Evolutionary conservation across 2,329 filamentous ascomycete genomes (phyloP).

Genomic region (Cladosporium sp.): DNA sequence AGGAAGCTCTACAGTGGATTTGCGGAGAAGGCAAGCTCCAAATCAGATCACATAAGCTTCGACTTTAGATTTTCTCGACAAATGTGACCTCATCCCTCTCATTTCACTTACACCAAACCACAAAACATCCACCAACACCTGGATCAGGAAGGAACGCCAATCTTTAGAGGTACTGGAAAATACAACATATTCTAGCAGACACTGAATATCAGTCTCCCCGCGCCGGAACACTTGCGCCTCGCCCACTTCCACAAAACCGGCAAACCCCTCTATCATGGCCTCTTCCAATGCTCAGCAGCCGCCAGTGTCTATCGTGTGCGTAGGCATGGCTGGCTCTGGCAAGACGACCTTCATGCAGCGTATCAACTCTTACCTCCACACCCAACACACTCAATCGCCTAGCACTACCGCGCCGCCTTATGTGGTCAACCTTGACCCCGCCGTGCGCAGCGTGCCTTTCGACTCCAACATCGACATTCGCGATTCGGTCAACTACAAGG

Average conservation of each 20-base stretch:
- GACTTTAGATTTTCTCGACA: conserved; percentile 4
- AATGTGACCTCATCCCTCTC: conserved; percentile 14
- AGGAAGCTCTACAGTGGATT: conserved; percentile 1
- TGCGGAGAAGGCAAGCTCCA: conserved; percentile 9
- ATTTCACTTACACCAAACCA: conserved; percentile 6
- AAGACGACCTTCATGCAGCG: conserved; percentile 99
- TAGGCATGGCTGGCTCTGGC: conserved; percentile 96
- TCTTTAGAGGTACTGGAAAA: neutral
- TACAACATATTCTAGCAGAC: neutral
- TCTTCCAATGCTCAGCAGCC: conserved; percentile 25
- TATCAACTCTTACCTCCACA: conserved; percentile 88
- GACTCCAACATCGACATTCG: conserved; percentile 98
- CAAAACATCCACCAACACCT: neutral
- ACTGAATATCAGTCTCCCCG: no score
- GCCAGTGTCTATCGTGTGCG: conserved; percentile 80
- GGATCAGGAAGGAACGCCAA: no score
- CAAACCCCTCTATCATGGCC: conserved; percentile 15
- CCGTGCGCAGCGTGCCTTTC: conserved; percentile 88
- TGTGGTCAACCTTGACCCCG: conserved; percentile 94
- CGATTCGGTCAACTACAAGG: conserved; percentile 98
- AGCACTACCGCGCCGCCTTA: conserved; percentile 73
- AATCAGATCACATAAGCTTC: neutral
- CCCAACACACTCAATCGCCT: conserved; percentile 26
- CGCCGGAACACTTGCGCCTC: no score
- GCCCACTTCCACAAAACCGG: conserved; percentile 1